A percentile compares a stretch with the other conserved stretches of the same genome.
phyloP scores from a whole-genome alignment of 805 yeast genomes.

The Maudiozyma turicensis region DNA sequence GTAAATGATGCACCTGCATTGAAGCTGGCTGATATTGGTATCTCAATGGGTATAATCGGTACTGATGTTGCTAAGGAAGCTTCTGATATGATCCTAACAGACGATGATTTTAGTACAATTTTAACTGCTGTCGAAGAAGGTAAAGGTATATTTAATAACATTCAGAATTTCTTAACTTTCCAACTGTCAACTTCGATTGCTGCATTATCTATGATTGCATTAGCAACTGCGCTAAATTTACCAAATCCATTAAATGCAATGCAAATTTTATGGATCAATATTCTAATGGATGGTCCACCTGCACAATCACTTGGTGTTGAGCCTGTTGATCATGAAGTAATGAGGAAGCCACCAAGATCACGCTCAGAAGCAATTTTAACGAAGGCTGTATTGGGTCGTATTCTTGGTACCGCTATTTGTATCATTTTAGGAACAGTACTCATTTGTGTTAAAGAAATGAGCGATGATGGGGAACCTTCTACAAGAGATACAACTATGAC shows the following conservation, averaged over 20 bases:
- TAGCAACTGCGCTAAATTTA: slow-evolving; percentile 75
- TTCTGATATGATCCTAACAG: slow-evolving; percentile 93
- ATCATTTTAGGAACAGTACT: slow-evolving; percentile 85
- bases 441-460: slow-evolving; percentile 80
- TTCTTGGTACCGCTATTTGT: slow-evolving; percentile 58
- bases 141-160: slow-evolving; percentile 91
- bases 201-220: slow-evolving; percentile 79
- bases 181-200: slow-evolving; percentile 95
- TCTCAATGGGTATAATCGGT: slow-evolving; percentile 87
- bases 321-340: slow-evolving; percentile 91
- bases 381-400: slow-evolving; percentile 52
- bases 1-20: slow-evolving; percentile 97
- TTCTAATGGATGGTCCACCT: slow-evolving; percentile 98
- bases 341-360: slow-evolving; percentile 89
- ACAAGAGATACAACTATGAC: slow-evolving; percentile 98
- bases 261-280: slow-evolving; percentile 97
- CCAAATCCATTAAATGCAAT: slow-evolving; percentile 95
- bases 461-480: slow-evolving; percentile 63
- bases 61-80: slow-evolving; percentile 99
- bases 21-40: slow-evolving; percentile 91
- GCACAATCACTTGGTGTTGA: slow-evolving; percentile 97
- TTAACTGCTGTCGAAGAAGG: slow-evolving; percentile 93
- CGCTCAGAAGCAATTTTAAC: slow-evolving; percentile 81
- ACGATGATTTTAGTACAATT: slow-evolving; percentile 93
- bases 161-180: slow-evolving; percentile 88